Evolutionary conservation across 495 filamentous ascomycete genomes (phyloP), one percentile per base, ranked within the genome.

Genomic region (Lasiosphaeriaceae sp.): DNA sequence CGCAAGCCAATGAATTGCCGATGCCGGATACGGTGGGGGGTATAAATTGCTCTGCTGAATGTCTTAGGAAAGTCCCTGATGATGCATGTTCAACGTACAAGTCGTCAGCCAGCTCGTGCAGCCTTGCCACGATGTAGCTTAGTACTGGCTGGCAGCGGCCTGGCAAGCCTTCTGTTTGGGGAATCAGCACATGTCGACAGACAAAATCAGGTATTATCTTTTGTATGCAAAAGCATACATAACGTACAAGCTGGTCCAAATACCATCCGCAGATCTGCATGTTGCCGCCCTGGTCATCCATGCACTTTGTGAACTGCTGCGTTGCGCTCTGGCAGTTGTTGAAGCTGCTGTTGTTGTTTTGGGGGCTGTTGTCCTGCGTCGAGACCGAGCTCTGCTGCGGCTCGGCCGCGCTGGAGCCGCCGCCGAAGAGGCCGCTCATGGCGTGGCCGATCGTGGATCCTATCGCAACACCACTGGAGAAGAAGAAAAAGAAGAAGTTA

Each of bases 211-310:
- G 12, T 35, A 35, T 35, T 12, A 12, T 12, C 31, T 6, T 7
- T 35, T 35, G 6, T 7, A 35, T 6, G 6, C 31, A 35, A 35
- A 12, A 12, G 31, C 19, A 16, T 14, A 23, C 23, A 23, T 39
- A 48, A 75, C 71, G 66, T 71, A 70, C 63, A 71, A 98, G 78
- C 83, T 98, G 94, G 73, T 97, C 93, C 65, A 98, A 74, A 71
- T 98, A 98, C 94, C 94, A 98, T 59, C 86, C 85, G 77, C 94
- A 98, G 65, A 96, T 96, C 71, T 88, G 86, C 87, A 97, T 86
- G 72, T 94, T 88, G 55, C 95, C 95, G 65, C 84, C 73, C 72
- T 98, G 87, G 64, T 98, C 87, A 68, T 97, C 91, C 84, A 98
- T 84, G 82, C 94, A 98, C 75, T 87, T 85, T 59, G 90, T 90